Conservation (phyloP, 495 filamentous ascomycete species). For the Penicillium cataractarum region DNA sequence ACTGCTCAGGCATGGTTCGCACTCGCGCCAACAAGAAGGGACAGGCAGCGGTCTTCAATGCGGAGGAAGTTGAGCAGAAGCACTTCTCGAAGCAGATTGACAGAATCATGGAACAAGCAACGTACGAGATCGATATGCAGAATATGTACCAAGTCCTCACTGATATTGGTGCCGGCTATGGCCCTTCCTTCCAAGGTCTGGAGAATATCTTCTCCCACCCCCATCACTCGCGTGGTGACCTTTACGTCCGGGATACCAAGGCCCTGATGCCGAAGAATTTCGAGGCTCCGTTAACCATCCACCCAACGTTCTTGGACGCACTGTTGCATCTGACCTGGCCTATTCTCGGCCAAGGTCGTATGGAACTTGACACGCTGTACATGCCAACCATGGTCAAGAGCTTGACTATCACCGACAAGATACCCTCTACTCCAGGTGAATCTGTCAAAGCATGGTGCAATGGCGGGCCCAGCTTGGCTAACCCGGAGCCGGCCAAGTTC, state of each 20-base stretch:
- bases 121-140: constrained; percentile 23
- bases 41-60: constrained; percentile 21
- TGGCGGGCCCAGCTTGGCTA: constrained; percentile 28
- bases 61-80: constrained; percentile 16
- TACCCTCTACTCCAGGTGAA: constrained; percentile 31
- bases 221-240: constrained; percentile 24
- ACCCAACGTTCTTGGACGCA: constrained; percentile 35
- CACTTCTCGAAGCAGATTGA: constrained; percentile 17
- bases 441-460: constrained; percentile 37
- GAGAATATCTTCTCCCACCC: constrained; percentile 29
- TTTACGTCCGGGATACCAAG: constrained; percentile 31
- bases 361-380: constrained; percentile 43
- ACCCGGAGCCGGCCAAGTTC: constrained; percentile 37
- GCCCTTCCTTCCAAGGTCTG: constrained; percentile 26
- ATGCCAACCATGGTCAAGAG: constrained; percentile 47
- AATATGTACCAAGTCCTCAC: constrained; percentile 31
- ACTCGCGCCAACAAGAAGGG: constrained; percentile 21
- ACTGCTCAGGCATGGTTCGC: constrained; percentile 37
- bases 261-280: constrained; percentile 32
- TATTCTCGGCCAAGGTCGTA: constrained; percentile 46
- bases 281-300: constrained; percentile 30
- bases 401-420: constrained; percentile 28
- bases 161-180: constrained; percentile 31
- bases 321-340: constrained; percentile 41
- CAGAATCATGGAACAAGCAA: constrained; percentile 16